A percentile compares a stretch with the other conserved stretches of the same genome.
Conservation (phyloP, 352 stramenopile genomes). For the Pythium plurisporium region DNA sequence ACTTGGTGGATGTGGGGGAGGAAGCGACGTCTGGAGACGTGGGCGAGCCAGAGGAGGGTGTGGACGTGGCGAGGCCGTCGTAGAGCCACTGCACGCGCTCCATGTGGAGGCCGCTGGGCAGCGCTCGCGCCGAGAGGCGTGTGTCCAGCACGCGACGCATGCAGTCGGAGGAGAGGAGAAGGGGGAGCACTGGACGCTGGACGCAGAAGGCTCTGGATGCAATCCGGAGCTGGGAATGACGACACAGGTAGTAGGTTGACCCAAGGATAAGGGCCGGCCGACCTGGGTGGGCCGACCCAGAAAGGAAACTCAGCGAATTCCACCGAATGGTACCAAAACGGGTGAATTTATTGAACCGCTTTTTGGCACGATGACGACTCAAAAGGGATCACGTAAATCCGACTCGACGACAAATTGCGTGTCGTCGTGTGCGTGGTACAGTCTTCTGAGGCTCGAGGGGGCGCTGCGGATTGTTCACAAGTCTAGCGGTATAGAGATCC, state of each 20-base stretch:
- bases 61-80: constrained; percentile 30
- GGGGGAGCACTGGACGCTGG: neutral
- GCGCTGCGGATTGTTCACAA: too few species aligned
- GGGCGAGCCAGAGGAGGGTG: neutral
- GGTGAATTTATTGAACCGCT: neutral
- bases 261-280: neutral
- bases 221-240: too few species aligned
- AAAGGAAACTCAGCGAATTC: constrained; percentile 25
- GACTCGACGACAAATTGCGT: neutral
- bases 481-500: too few species aligned
- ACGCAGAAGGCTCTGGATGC: neutral
- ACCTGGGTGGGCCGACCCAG: too few species aligned
- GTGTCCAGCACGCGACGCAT: constrained; percentile 47
- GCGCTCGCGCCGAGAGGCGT: constrained; percentile 24
- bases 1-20: neutral
- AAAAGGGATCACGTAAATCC: neutral
- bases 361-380: constrained; percentile 21
- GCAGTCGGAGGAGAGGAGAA: neutral
- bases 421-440: too few species aligned
- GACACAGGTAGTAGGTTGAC: neutral
- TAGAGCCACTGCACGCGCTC: constrained; percentile 78
- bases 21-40: constrained; percentile 3
- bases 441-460: too few species aligned
- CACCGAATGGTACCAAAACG: constrained; percentile 9
- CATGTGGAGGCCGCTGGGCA: constrained; percentile 55